Percentiles rank a stretch among this genome's conserved stretches.
These are phyloP conservation scores for Pseudotsuga menziesii DNA, from an alignment of 75 land plant species.

Conservation along the genomic window DNA sequence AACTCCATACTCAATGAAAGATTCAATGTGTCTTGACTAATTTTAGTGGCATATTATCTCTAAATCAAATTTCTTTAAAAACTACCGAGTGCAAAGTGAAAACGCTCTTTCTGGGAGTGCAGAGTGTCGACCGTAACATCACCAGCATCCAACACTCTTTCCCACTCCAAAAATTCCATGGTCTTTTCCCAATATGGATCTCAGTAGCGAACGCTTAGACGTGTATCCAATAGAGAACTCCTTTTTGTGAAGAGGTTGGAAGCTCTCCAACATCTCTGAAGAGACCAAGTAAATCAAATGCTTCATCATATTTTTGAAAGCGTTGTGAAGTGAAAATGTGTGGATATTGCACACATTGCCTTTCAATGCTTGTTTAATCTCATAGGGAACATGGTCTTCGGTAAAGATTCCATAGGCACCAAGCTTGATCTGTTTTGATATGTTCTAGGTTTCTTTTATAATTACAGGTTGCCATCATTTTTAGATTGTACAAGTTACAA, in stretches of 20 bases:
- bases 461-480: no score
- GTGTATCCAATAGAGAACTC: constrained; percentile 30
- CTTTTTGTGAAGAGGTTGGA: constrained; percentile 32
- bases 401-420: no score
- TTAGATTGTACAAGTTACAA: no score
- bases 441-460: no score
- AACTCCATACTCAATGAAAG: no score
- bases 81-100: no score
- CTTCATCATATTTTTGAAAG: not conserved
- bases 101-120: no score
- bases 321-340: not conserved
- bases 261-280: constrained; percentile 14
- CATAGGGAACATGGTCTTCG: constrained; percentile 32
- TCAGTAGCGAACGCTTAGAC: constrained; percentile 39
- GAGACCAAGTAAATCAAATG: constrained; percentile 1
- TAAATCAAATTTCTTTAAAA: no score
- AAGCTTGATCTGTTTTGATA: no score
- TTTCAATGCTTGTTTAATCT: constrained; percentile 30
- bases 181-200: constrained; percentile 34
- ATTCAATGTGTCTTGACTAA: no score
- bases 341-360: constrained; percentile 16
- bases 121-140: constrained; percentile 23
- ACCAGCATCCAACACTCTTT: constrained; percentile 18
- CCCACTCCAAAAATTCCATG: constrained; percentile 12
- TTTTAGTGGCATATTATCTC: no score